Evolutionary conservation across 2,329 filamentous ascomycete genomes (phyloP).

Genomic region (Trichoderma koningii): DNA sequence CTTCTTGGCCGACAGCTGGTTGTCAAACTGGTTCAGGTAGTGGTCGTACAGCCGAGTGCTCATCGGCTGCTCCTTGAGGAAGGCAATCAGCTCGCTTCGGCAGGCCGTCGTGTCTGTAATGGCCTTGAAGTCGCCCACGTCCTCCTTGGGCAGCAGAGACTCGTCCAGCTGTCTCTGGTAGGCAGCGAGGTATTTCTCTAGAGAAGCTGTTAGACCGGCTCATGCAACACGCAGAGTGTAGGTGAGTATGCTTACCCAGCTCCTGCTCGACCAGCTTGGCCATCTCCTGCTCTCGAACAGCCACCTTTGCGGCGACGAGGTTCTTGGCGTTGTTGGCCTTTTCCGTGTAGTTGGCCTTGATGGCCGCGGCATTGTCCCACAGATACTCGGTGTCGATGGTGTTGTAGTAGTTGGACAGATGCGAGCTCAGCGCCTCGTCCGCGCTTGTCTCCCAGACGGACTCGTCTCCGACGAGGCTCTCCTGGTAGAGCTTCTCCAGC

Average conservation of each 20-base stretch:
- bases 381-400: slow-evolving; percentile 24
- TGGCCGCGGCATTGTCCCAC: slow-evolving; percentile 16
- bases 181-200: slow-evolving; percentile 2
- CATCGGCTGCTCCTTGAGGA: slow-evolving; percentile 21
- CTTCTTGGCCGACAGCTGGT: slow-evolving; percentile 20
- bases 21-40: slow-evolving; percentile 19
- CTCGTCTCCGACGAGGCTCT: slow-evolving; percentile 11
- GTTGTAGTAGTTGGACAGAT: slow-evolving; percentile 16
- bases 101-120: slow-evolving; percentile 11
- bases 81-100: background rate
- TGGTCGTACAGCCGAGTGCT: slow-evolving; percentile 22
- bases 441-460: slow-evolving; percentile 21
- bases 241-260: background rate
- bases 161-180: slow-evolving; percentile 23
- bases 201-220: background rate
- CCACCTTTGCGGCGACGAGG: slow-evolving; percentile 7
- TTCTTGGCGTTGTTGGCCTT: slow-evolving; percentile 12
- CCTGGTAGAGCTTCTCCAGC: slow-evolving; percentile 13
- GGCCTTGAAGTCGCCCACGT: slow-evolving; percentile 20
- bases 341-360: slow-evolving; percentile 14
- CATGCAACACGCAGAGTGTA: background rate
- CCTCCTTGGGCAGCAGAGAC: slow-evolving; percentile 19
- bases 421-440: slow-evolving; percentile 19
- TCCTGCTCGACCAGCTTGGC: slow-evolving; percentile 9
- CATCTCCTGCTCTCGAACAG: slow-evolving; percentile 13